Percentiles rank a stretch among this genome's conserved stretches.
Evolutionary conservation across 441 rosid genomes (phyloP).

Genomic region (Brassica hybrid): DNA sequence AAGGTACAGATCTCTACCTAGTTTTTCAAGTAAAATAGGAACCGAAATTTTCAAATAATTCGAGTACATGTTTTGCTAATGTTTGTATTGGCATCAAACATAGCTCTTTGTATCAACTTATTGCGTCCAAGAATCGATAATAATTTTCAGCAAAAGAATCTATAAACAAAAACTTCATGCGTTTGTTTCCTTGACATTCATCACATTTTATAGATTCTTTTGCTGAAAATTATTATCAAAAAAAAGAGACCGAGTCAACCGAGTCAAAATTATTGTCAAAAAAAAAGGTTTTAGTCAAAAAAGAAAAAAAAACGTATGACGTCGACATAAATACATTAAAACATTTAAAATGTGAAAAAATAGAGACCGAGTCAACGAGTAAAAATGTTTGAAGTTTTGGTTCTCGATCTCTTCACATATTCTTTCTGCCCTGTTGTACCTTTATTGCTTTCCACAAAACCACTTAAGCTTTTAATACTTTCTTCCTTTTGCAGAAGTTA

Average conservation of each 20-base stretch:
- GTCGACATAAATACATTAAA: background rate
- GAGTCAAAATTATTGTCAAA: too few relatives aligned
- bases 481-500: constrained; percentile 1
- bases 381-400: background rate
- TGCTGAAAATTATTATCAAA: too few relatives aligned
- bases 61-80: background rate
- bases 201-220: too few relatives aligned
- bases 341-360: background rate
- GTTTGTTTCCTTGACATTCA: too few relatives aligned
- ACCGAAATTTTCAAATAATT: background rate
- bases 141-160: background rate
- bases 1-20: too few relatives aligned
- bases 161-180: background rate
- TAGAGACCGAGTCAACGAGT: background rate
- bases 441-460: constrained; percentile 7
- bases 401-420: background rate
- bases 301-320: too few relatives aligned
- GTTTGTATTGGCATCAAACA: constrained; percentile 4
- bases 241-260: too few relatives aligned
- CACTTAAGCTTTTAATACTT: background rate
- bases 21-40: background rate
- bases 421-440: constrained; percentile 4
- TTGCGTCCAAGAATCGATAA: background rate
- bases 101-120: background rate
- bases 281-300: too few relatives aligned